phyloP scores from a whole-genome alignment of 352 stramenopile species.

The Chrysophaeum taylorii region DNA sequence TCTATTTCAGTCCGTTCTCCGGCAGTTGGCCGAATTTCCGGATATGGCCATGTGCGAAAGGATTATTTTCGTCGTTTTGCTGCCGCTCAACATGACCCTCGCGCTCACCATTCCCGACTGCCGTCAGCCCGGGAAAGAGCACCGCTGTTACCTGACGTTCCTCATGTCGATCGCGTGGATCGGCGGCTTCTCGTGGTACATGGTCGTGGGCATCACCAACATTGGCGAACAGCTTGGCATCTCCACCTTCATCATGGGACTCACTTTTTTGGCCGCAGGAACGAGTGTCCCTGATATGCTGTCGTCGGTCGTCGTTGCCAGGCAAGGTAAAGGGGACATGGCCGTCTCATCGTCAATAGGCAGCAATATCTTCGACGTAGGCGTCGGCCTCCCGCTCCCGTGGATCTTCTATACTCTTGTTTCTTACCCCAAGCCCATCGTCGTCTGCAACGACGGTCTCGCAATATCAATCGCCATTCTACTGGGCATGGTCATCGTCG shows the following conservation, averaged over 20 bases:
- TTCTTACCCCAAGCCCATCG: background rate
- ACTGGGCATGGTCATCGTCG: slow-evolving; percentile 23
- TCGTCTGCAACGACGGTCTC: slow-evolving; percentile 15
- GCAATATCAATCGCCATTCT: slow-evolving; percentile 27
- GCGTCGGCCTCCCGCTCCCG: slow-evolving; percentile 31
- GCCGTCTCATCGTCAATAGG: slow-evolving; percentile 56
- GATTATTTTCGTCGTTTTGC: slow-evolving; percentile 43
- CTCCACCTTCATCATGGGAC: slow-evolving; percentile 49
- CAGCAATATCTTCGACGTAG: slow-evolving; percentile 46
- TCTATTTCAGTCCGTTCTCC: background rate
- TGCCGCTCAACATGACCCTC: slow-evolving; percentile 46
- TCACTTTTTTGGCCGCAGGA: slow-evolving; percentile 58
- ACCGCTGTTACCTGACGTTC: slow-evolving; percentile 52
- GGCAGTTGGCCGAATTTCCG: background rate
- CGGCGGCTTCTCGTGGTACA: slow-evolving; percentile 48
- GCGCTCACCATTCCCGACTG: slow-evolving; percentile 56
- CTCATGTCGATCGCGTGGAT: slow-evolving; percentile 56
- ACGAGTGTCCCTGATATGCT: slow-evolving; percentile 58
- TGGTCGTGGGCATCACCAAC: slow-evolving; percentile 50
- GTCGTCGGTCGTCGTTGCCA: slow-evolving; percentile 55
- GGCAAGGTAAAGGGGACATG: slow-evolving; percentile 59
- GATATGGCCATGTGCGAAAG: background rate
- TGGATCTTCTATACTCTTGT: slow-evolving; percentile 29
- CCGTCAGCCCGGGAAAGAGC: slow-evolving; percentile 27
- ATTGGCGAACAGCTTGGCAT: slow-evolving; percentile 53